These are phyloP conservation scores for Avicennia marina DNA, from an alignment of 257 asterid species.

Conservation along the genomic window DNA sequence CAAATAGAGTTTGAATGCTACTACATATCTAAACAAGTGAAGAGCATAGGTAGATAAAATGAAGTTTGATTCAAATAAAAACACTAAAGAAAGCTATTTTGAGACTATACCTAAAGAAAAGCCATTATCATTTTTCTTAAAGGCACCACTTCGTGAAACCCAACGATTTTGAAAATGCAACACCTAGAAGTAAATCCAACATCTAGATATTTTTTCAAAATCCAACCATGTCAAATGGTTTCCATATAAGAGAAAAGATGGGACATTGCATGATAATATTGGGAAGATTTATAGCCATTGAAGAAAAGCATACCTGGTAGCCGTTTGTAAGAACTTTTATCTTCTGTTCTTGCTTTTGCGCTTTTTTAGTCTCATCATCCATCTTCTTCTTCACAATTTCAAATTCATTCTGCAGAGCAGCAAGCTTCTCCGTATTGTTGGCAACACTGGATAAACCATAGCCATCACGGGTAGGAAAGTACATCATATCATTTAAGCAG, in stretches of 20 bases:
- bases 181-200: slow-evolving; percentile 1
- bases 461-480: slow-evolving; percentile 74
- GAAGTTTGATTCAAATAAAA: too few species aligned
- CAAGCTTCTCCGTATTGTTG: slow-evolving; percentile 72
- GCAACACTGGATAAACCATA: slow-evolving; percentile 93
- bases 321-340: slow-evolving; percentile 87
- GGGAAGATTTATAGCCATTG: slow-evolving; percentile 2
- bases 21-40: neutral
- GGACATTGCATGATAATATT: slow-evolving; percentile 4
- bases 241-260: neutral
- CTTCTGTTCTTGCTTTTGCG: slow-evolving; percentile 77
- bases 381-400: slow-evolving; percentile 78
- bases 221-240: slow-evolving; percentile 3
- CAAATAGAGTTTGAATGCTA: neutral
- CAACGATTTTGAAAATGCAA: neutral
- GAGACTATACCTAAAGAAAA: neutral
- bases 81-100: neutral
- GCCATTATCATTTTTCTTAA: slow-evolving; percentile 4
- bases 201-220: neutral
- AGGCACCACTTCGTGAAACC: neutral
- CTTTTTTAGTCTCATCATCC: slow-evolving; percentile 92
- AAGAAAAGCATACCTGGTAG: slow-evolving; percentile 61
- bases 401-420: slow-evolving; percentile 78
- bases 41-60: neutral
- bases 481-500: slow-evolving; percentile 78